Percentiles rank a stretch among this genome's conserved stretches.
These are phyloP conservation scores for Phytophthora melonis DNA, from an alignment of 352 stramenopile species.

Conservation along the genomic window DNA sequence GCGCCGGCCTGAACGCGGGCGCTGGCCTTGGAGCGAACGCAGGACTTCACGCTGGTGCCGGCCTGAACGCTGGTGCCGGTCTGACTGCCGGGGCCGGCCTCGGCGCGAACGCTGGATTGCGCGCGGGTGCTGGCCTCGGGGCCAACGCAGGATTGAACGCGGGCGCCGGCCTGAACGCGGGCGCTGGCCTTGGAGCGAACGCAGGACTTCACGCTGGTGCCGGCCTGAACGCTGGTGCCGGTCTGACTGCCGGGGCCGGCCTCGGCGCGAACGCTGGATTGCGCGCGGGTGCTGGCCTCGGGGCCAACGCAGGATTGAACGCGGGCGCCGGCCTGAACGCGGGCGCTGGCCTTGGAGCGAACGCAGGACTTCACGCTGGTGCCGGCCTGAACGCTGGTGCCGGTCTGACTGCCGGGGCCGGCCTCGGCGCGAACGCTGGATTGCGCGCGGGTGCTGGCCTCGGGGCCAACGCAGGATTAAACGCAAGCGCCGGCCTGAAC, in stretches of 20 bases:
- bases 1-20: not conserved
- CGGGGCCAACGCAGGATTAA: too few relatives aligned
- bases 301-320: too few relatives aligned
- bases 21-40: too few relatives aligned
- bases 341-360: not conserved
- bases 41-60: too few relatives aligned
- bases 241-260: not conserved
- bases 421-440: not conserved
- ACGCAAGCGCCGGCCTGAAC: too few relatives aligned
- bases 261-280: not conserved
- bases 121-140: too few relatives aligned
- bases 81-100: too few relatives aligned
- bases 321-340: too few relatives aligned
- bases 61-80: too few relatives aligned
- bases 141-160: not conserved
- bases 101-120: too few relatives aligned
- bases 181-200: not conserved
- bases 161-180: not conserved
- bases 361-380: not conserved
- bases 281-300: too few relatives aligned
- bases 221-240: not conserved
- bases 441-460: too few relatives aligned
- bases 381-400: not conserved
- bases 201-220: not conserved
- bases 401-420: not conserved